Conservation (phyloP, 1,139 yeast genomes). For the Candida sanyaensis region DNA sequence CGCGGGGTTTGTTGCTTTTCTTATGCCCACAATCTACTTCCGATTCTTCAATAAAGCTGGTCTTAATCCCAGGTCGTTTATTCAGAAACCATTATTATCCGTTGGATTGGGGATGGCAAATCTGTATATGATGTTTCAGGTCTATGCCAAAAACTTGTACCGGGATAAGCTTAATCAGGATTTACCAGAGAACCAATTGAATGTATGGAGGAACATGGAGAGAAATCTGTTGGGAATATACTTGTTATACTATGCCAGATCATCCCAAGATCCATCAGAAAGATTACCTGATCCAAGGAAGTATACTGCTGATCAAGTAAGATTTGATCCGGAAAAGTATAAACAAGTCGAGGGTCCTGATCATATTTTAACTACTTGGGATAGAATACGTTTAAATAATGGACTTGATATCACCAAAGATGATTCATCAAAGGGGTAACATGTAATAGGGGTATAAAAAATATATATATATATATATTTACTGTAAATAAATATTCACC, state of each 20-base stretch:
- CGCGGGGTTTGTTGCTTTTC: conserved; percentile 24
- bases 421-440: not conserved
- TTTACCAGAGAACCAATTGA: conserved; percentile 13
- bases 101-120: conserved; percentile 32
- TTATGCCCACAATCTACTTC: conserved; percentile 28
- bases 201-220: conserved; percentile 43
- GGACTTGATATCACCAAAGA: conserved; percentile 19
- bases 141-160: conserved; percentile 26
- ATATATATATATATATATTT: too few species aligned
- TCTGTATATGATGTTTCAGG: conserved; percentile 25
- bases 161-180: conserved; percentile 11
- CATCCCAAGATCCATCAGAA: conserved; percentile 35
- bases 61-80: conserved; percentile 6
- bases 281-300: conserved; percentile 14
- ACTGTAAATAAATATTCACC: not conserved
- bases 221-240: conserved; percentile 38
- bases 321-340: conserved; percentile 7
- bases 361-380: conserved; percentile 23
- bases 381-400: conserved; percentile 26
- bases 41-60: conserved; percentile 12
- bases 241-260: conserved; percentile 34
- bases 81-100: conserved; percentile 37
- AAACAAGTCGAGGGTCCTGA: conserved; percentile 1
- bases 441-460: not conserved
- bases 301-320: not conserved